phyloP scores from a whole-genome alignment of 2,329 filamentous ascomycete species.

The Hirsutella rhossiliensis region DNA sequence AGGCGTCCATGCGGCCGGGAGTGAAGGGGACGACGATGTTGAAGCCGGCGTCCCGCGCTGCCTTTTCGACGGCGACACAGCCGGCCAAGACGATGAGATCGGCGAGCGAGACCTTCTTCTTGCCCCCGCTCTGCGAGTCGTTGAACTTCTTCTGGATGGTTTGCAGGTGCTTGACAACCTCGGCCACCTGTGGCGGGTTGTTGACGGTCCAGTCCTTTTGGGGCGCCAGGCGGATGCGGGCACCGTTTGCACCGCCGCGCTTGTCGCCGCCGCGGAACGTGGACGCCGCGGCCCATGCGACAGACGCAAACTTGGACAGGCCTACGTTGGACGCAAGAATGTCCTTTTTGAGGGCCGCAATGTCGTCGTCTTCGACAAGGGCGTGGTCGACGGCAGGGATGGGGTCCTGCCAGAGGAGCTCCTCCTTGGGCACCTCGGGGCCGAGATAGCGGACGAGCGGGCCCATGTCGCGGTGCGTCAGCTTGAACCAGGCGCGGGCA shows the following conservation, averaged over 20 bases:
- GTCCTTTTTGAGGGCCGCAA: constrained; percentile 54
- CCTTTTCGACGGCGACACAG: constrained; percentile 59
- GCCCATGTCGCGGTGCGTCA: constrained; percentile 69
- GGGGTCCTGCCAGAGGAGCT: constrained; percentile 64
- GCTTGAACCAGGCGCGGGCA: constrained; percentile 70
- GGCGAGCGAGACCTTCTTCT: constrained; percentile 67
- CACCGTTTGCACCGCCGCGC: constrained; percentile 73
- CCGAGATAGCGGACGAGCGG: constrained; percentile 60
- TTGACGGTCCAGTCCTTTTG: constrained; percentile 64
- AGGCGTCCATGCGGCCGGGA: constrained; percentile 60
- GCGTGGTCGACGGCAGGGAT: constrained; percentile 47
- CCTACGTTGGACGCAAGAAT: constrained; percentile 52
- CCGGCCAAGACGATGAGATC: constrained; percentile 71
- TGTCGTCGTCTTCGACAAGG: constrained; percentile 49
- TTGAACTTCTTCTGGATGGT: constrained; percentile 57
- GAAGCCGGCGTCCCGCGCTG: constrained; percentile 33
- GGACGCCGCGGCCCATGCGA: constrained; percentile 58
- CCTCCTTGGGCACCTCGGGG: constrained; percentile 60
- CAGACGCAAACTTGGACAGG: constrained; percentile 48
- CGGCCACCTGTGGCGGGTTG: constrained; percentile 53
- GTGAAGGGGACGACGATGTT: constrained; percentile 56
- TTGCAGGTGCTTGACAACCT: constrained; percentile 52
- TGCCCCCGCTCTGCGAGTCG: constrained; percentile 40
- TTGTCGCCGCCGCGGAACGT: constrained; percentile 68
- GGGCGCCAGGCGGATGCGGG: constrained; percentile 61